Percentiles rank a stretch among this genome's conserved stretches.
phyloP scores from a whole-genome alignment of 345 rosid species.

The Populus nigra region DNA sequence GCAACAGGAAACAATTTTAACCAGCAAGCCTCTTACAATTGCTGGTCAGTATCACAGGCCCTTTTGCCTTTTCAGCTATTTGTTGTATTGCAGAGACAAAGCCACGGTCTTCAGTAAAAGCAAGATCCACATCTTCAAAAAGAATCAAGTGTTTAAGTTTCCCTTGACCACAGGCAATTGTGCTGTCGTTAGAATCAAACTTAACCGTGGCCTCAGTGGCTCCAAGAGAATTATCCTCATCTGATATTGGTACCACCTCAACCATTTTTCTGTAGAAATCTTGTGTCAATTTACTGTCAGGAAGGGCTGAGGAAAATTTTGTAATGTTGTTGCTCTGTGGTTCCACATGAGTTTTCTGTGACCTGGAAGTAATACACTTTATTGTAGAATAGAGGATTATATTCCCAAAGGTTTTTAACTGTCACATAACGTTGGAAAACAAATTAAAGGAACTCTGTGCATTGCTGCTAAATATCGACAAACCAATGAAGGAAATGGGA shows the following conservation, averaged over 20 bases:
- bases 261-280: slow-evolving; percentile 31
- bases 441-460: slow-evolving; percentile 9
- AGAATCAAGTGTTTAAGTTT: slow-evolving; percentile 70
- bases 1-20: slow-evolving; percentile 11
- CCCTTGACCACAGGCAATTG: slow-evolving; percentile 27
- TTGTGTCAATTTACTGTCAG: slow-evolving; percentile 28
- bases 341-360: slow-evolving; percentile 44
- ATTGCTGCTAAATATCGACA: slow-evolving; percentile 14
- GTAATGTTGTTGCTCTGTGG: slow-evolving; percentile 25
- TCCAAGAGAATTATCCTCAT: slow-evolving; percentile 30
- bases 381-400: slow-evolving; percentile 5
- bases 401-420: slow-evolving; percentile 9
- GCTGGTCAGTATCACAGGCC: slow-evolving; percentile 82
- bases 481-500: slow-evolving; percentile 72
- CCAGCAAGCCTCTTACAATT: slow-evolving; percentile 53
- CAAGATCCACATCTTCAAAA: slow-evolving; percentile 89
- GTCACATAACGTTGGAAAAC: slow-evolving; percentile 8
- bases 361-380: slow-evolving; percentile 46
- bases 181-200: slow-evolving; percentile 25
- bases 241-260: slow-evolving; percentile 36
- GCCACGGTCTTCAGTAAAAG: slow-evolving; percentile 89
- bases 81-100: slow-evolving; percentile 75
- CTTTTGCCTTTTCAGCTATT: slow-evolving; percentile 84
- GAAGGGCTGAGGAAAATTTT: slow-evolving; percentile 20
- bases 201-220: slow-evolving; percentile 32